These are phyloP conservation scores for Talaromyces piceae DNA, from an alignment of 2,329 filamentous ascomycete species.

Conservation along the genomic window DNA sequence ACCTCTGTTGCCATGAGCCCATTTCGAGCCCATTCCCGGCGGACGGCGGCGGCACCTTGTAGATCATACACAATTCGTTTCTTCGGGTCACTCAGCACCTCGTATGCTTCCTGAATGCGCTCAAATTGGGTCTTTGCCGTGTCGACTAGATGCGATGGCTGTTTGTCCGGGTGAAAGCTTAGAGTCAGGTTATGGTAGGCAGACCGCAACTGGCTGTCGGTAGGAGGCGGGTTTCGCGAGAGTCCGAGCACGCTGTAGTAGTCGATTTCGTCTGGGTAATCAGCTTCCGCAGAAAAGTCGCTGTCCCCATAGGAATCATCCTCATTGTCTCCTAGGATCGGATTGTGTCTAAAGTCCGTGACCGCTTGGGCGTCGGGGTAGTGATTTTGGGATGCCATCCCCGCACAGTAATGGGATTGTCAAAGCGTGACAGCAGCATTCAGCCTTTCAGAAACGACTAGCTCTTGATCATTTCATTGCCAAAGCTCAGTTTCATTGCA, in stretches of 20 bases:
- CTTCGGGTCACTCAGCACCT: conserved; percentile 33
- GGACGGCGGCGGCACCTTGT: conserved; percentile 34
- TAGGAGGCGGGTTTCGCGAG: conserved; percentile 31
- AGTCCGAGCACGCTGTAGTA: conserved; percentile 38
- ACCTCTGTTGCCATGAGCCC: conserved; percentile 21
- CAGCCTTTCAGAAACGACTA: neutral
- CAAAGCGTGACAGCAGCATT: neutral
- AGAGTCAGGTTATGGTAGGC: conserved; percentile 38
- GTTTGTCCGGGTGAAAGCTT: conserved; percentile 41
- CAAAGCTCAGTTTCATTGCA: neutral
- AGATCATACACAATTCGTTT: conserved; percentile 39
- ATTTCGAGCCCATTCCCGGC: conserved; percentile 27
- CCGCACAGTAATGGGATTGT: neutral
- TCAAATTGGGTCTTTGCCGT: conserved; percentile 32
- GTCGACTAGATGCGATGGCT: conserved; percentile 31
- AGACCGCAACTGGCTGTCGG: conserved; percentile 34
- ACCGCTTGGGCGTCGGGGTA: neutral
- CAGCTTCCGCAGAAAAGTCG: conserved; percentile 21
- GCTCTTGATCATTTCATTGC: neutral
- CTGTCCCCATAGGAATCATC: conserved; percentile 17
- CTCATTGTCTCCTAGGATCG: neutral
- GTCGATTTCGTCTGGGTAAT: conserved; percentile 29
- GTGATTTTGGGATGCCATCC: neutral
- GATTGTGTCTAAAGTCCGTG: neutral
- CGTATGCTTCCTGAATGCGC: conserved; percentile 35